Evolutionary conservation across 2,329 filamentous ascomycete genomes (phyloP).

Genomic region (Penicillium sumatraense): DNA sequence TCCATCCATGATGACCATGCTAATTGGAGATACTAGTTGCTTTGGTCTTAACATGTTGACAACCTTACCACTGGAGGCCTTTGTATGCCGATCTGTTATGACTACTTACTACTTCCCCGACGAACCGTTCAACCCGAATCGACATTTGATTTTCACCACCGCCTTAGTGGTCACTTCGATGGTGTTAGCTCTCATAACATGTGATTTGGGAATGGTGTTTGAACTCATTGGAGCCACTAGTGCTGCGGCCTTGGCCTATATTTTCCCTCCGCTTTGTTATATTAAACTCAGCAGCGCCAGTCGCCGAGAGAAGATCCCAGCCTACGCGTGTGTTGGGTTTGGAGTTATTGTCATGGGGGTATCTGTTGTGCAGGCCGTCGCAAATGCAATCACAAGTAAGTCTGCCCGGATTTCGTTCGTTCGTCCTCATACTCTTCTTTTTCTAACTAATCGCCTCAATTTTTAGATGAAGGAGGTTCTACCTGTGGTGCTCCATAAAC

Average conservation of each 20-base stretch:
- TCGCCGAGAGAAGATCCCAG: constrained; percentile 74
- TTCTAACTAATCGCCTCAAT: neutral
- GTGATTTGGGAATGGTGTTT: constrained; percentile 91
- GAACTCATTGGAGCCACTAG: constrained; percentile 95
- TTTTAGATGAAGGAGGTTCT: constrained; percentile 13
- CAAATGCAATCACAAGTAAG: constrained; percentile 64
- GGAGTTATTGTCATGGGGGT: constrained; percentile 80
- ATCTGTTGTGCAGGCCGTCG: constrained; percentile 72
- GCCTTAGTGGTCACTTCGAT: constrained; percentile 79
- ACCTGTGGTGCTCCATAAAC: constrained; percentile 15
- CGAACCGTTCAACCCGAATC: constrained; percentile 78
- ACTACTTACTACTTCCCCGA: constrained; percentile 77
- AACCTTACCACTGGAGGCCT: constrained; percentile 92
- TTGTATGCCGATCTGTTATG: constrained; percentile 97
- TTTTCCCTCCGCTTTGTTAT: constrained; percentile 91
- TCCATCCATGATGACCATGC: constrained; percentile 5
- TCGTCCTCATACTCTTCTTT: neutral
- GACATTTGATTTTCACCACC: constrained; percentile 86
- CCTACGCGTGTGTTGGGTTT: constrained; percentile 74
- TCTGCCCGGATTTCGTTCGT: no score
- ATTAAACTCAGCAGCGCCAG: constrained; percentile 83
- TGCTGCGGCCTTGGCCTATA: constrained; percentile 92
- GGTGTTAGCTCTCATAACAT: constrained; percentile 79
- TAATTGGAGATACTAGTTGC: constrained; percentile 57
- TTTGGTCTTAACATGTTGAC: constrained; percentile 99